phyloP scores from a whole-genome alignment of 441 rosid genomes.

The Metrosideros polymorpha region DNA sequence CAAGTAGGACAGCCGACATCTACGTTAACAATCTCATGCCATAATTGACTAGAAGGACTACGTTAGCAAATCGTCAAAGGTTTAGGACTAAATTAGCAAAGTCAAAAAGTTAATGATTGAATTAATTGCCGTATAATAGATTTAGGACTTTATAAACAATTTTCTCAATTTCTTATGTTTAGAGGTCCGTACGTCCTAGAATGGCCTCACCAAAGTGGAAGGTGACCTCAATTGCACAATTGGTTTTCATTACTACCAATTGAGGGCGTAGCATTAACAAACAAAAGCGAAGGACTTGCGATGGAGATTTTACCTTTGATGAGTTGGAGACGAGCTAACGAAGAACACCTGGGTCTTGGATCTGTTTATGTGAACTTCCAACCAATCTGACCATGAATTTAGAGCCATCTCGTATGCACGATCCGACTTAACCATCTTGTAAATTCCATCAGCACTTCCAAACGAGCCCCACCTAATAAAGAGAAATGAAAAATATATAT shows the following conservation, averaged over 20 bases:
- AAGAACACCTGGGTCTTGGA: conserved; percentile 47
- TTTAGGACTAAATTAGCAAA: neutral
- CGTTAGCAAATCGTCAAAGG: accelerated
- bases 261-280: too few relatives aligned
- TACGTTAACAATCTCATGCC: neutral
- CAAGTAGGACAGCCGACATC: neutral
- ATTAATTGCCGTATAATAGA: accelerated
- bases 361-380: conserved; percentile 40
- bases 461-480: conserved; percentile 61
- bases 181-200: neutral
- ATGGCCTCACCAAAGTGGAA: neutral
- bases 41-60: neutral
- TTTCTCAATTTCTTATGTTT: neutral
- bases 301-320: conserved; percentile 38
- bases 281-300: too few relatives aligned
- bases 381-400: conserved; percentile 47
- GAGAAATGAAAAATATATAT: neutral
- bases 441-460: conserved; percentile 39
- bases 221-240: too few relatives aligned
- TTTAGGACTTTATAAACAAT: neutral
- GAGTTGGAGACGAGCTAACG: conserved; percentile 57
- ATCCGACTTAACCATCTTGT: conserved; percentile 38
- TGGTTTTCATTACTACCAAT: too few relatives aligned
- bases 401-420: conserved; percentile 58
- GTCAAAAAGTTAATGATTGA: neutral